Base-by-base conservation (phyloP, 75 land plant species). In the Adiantum capillusveneris region DNA sequence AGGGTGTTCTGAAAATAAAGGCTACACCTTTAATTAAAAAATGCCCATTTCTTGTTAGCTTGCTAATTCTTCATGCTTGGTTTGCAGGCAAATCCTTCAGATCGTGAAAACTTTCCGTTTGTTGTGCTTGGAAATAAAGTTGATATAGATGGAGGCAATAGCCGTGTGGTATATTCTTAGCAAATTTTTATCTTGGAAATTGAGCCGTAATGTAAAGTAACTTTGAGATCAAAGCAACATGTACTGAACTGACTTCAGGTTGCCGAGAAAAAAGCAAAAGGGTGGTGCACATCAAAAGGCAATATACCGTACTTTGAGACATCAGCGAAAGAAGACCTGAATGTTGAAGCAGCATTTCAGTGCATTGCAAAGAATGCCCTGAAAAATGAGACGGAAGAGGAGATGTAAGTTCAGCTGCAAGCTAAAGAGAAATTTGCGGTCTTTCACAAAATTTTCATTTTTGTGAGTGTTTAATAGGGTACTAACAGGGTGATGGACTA, bases 221-320 rank as follows among this genome's bases (percentile, higher is more conserved):
- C 24, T 53, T 53, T 16, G 21, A 9, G 43, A 9, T 41, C 14
- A 41, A 41, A n/a, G n/a, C 14, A 41, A 9, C 14, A 41, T 41
- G 43, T 41, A 14, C 9, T 14, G 14, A 25, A 0, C 29, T 56
- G 39, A 29, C 62, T 37, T 17, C 63, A 88, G 94, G 86, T 88
- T 52, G 63, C 86, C 56, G 84, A 88, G 70, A 82, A 70, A 53
- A 79, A 70, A 67, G 94, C 84, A 37, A 79, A 36, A 20, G 83
- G 79, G 25, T 88, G 94, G 94, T 88, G 94, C 62, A 61, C 66
- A 56, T 68, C 79, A 1, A 82, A 59, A 54, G 84, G 94, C 6
- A 80, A 78, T 53, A 86, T 88, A n/a, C 86, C 90, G 19, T 88
- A 88, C 30, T 86, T 82, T 75, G 94, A 88, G 63, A 88, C 94